Base-by-base conservation (phyloP, 2,329 filamentous ascomycete genomes). In the Aspergillus ibericus region DNA sequence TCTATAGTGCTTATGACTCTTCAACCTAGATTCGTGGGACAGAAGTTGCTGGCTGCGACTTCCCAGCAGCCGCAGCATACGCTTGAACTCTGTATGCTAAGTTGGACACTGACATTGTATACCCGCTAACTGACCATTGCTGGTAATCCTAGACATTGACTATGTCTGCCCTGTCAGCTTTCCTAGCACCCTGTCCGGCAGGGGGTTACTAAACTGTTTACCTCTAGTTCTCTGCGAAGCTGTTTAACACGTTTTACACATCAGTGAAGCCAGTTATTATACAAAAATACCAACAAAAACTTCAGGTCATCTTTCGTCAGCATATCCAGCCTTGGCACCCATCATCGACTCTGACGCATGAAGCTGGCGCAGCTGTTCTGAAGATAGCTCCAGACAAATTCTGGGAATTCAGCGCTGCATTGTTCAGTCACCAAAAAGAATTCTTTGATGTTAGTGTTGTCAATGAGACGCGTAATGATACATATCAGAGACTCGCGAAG, bases 271-370 rank as follows among this genome's bases (percentile, higher is more conserved):
- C 90, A 1, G 74, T 85, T 49, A 81, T 96, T 66, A 80, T 64
- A 29, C 68, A 81, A 51, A 86, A 87, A 68, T 87, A 89, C 63
- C 67, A 78, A 22, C 81, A 80, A 59, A 82, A 82, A 61, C 78
- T 96, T 2, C 83, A 90, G 67, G 81, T 96, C 66, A 85, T 98
- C 70, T 91, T 97, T 81, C 89, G 93, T 51, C 93, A 93, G 74
- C 92, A 96, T 74, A 86, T 97, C 69, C 92, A 96, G 79, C 92
- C 92, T 13, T 96, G 93, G 93, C 93, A 98, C 78, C 93, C 93
- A 1, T 92, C 89, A 18, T 92, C 87, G 40, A 92, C 89, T 6
- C 82, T 92, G 10, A 72, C 71, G 8, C 77, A 80, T 56, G 93
- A 98, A 82, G 90, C 92, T 32, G 93, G 82, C 3, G 84, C 92